A percentile compares a stretch with the other conserved stretches of the same genome.
Conservation (phyloP, 129 eudicot species). For the Ambrosia trifida region DNA sequence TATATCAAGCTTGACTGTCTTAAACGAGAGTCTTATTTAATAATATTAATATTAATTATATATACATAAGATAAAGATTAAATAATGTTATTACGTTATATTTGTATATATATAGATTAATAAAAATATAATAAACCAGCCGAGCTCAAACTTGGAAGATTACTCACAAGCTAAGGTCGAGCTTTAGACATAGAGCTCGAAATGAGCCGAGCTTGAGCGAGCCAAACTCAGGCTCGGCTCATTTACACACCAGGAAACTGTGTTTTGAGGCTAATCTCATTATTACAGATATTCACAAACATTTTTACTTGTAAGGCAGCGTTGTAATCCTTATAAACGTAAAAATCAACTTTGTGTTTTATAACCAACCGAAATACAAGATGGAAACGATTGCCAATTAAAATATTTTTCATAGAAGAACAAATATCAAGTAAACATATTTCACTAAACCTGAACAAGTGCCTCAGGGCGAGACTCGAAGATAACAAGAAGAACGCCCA, state of each 20-base stretch:
- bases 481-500: conserved; percentile 93
- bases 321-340: conserved; percentile 13
- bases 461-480: conserved; percentile 99
- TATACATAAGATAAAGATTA: too few species aligned
- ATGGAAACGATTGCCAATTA: background rate
- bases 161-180: too few species aligned
- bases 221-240: too few species aligned
- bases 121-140: too few species aligned
- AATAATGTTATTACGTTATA: too few species aligned
- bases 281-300: background rate
- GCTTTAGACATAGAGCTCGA: too few species aligned
- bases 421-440: conserved; percentile 1
- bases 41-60: too few species aligned
- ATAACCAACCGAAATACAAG: background rate
- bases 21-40: too few species aligned
- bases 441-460: conserved; percentile 73
- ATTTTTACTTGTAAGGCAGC: background rate
- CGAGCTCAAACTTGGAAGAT: too few species aligned
- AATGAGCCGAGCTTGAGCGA: too few species aligned
- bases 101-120: too few species aligned
- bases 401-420: background rate
- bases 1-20: too few species aligned
- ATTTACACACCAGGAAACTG: background rate
- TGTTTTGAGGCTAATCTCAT: background rate
- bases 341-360: background rate